Evolutionary conservation across 179 eudicot species (phyloP).

Genomic region (Heliamphora ciliata): DNA sequence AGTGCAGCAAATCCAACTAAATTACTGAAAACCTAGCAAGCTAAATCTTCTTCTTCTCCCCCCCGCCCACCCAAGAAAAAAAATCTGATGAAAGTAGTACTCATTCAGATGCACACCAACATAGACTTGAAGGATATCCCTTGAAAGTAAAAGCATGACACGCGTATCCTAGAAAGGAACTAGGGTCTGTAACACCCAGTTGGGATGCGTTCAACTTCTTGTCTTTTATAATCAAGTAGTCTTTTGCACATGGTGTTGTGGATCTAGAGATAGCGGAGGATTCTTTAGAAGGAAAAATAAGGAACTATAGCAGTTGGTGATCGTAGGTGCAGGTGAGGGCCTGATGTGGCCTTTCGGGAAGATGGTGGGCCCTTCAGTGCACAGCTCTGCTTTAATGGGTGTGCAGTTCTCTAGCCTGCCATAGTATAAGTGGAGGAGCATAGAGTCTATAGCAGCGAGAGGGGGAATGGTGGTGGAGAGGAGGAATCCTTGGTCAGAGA

Average conservation of each 20-base stretch:
- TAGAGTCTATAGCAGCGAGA: background rate
- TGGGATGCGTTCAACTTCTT: slow-evolving; percentile 1
- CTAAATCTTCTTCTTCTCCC: background rate
- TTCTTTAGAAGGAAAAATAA: slow-evolving; percentile 7
- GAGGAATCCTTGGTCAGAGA: no score
- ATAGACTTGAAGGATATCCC: no score
- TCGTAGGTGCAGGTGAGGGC: background rate
- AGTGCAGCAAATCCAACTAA: background rate
- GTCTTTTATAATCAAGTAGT: background rate
- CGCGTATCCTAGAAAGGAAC: background rate
- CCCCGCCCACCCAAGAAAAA: no score
- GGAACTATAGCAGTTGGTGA: background rate
- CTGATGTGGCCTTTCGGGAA: no score
- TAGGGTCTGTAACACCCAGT: background rate
- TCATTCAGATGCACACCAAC: background rate
- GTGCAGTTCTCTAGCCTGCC: background rate
- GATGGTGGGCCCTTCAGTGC: no score
- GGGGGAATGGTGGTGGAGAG: no score
- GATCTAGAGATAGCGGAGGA: background rate
- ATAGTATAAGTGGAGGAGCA: background rate
- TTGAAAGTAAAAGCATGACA: background rate
- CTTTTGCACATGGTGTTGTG: background rate
- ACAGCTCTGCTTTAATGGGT: background rate
- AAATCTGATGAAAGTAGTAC: background rate
- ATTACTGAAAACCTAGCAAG: background rate